Percentiles rank a stretch among this genome's conserved stretches.
phyloP scores from a whole-genome alignment of 2,329 filamentous ascomycete genomes.

The Fusarium staphyleae region DNA sequence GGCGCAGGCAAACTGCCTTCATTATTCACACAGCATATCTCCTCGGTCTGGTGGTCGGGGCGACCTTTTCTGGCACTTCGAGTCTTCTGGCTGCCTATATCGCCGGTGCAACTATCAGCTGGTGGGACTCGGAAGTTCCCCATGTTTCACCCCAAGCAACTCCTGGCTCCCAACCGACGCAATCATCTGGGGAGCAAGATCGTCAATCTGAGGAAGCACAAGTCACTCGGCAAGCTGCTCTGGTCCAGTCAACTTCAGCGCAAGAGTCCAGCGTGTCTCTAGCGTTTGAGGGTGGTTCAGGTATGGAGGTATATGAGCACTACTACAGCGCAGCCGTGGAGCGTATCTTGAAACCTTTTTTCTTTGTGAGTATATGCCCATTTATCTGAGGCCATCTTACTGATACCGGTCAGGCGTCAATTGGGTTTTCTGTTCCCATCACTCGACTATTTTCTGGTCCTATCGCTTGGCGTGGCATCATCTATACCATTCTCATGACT shows the following conservation, averaged over 20 bases:
- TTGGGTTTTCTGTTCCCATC: conserved; percentile 82
- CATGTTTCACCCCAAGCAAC: conserved; percentile 16
- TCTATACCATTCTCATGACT: conserved; percentile 76
- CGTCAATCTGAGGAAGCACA: neutral
- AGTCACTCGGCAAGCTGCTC: neutral
- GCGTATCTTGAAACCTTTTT: conserved; percentile 71
- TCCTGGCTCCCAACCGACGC: neutral
- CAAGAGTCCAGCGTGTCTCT: neutral
- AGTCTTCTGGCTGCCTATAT: conserved; percentile 69
- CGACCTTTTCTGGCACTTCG: conserved; percentile 68
- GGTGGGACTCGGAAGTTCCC: conserved; percentile 59
- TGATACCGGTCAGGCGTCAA: conserved; percentile 54
- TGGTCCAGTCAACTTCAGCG: neutral
- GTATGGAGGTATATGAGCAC: conserved; percentile 15
- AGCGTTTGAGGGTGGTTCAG: conserved; percentile 3
- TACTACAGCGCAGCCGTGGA: conserved; percentile 51
- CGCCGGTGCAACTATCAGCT: conserved; percentile 64
- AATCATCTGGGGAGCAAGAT: neutral
- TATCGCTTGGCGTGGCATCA: conserved; percentile 74
- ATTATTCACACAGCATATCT: conserved; percentile 58
- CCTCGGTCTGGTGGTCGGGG: conserved; percentile 55
- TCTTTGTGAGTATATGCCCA: conserved; percentile 63
- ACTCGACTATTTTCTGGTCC: conserved; percentile 68
- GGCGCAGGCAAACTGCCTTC: conserved; percentile 48
- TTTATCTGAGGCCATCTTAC: fast-evolving